A percentile compares a stretch with the other conserved stretches of the same genome.
Evolutionary conservation across 148 eudicot species (phyloP).

Genomic region (Salicornia ramosissima): DNA sequence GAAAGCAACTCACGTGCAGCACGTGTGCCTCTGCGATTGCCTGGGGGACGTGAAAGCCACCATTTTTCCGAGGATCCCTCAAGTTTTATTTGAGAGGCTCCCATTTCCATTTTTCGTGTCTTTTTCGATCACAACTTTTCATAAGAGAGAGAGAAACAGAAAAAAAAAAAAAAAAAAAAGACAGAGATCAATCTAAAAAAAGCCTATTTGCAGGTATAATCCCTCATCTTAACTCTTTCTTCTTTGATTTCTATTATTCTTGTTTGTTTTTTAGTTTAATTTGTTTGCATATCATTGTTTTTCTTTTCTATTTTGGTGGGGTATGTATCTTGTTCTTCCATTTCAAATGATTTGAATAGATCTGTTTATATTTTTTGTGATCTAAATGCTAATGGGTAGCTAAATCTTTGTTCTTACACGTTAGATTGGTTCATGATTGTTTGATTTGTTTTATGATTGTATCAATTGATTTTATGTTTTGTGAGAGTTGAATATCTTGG

Average conservation of each 20-base stretch:
- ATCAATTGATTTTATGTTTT: background rate
- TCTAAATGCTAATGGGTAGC: background rate
- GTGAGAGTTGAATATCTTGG: background rate
- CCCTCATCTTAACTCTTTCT: background rate
- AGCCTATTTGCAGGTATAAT: slow-evolving; percentile 17
- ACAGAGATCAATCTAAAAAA: background rate
- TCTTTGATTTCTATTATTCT: background rate
- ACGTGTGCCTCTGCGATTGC: slow-evolving; percentile 18
- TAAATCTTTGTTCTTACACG: background rate
- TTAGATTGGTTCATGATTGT: background rate
- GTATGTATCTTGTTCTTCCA: background rate
- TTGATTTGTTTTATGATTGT: background rate
- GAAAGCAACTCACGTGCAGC: slow-evolving; percentile 22
- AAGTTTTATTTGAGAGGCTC: background rate
- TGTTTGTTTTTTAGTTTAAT: slow-evolving; percentile 4
- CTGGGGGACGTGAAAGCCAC: slow-evolving; percentile 14
- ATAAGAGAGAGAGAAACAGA: background rate
- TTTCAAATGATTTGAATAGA: slow-evolving; percentile 9
- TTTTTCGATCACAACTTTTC: background rate
- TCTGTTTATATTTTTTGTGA: slow-evolving; percentile 12
- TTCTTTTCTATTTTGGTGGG: background rate
- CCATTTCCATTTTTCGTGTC: background rate
- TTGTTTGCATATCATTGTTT: background rate
- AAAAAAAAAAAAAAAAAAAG: background rate
- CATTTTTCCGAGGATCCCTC: slow-evolving; percentile 21